Percentiles rank a stretch among this genome's conserved stretches.
These are phyloP conservation scores for Phytophthora quininea DNA, from an alignment of 352 stramenopile genomes.

Conservation along the genomic window DNA sequence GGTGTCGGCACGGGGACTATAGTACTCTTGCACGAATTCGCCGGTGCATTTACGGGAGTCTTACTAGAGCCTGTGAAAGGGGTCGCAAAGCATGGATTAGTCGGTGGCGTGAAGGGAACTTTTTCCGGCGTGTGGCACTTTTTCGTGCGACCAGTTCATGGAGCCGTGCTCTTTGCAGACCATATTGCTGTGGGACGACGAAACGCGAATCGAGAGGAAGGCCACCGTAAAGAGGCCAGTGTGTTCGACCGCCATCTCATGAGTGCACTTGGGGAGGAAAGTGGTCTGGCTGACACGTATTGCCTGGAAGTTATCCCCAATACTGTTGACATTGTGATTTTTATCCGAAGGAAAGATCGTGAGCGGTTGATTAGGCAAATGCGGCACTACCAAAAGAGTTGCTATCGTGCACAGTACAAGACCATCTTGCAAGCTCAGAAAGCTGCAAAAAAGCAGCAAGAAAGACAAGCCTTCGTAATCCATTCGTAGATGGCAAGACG, in stretches of 20 bases:
- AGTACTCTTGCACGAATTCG: slow-evolving; percentile 41
- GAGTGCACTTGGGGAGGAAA: slow-evolving; percentile 27
- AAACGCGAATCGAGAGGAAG: slow-evolving; percentile 45
- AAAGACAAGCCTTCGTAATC: slow-evolving; percentile 11
- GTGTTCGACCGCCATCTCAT: slow-evolving; percentile 36
- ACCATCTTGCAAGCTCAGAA: slow-evolving; percentile 22
- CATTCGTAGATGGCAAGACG: background rate
- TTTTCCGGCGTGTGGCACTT: slow-evolving; percentile 32
- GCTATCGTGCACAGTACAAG: slow-evolving; percentile 23
- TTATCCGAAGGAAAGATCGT: slow-evolving; percentile 21
- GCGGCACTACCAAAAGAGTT: slow-evolving; percentile 3
- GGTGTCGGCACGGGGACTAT: slow-evolving; percentile 22
- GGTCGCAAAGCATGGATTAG: slow-evolving; percentile 20
- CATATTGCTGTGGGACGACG: slow-evolving; percentile 41
- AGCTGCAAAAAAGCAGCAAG: slow-evolving; percentile 11
- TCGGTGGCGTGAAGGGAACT: slow-evolving; percentile 25
- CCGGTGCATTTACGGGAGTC: slow-evolving; percentile 48
- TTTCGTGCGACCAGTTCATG: slow-evolving; percentile 41
- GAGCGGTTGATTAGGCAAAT: slow-evolving; percentile 28
- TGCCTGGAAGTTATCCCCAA: slow-evolving; percentile 24
- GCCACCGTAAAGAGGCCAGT: slow-evolving; percentile 35
- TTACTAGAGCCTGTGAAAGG: slow-evolving; percentile 39
- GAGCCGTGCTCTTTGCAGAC: slow-evolving; percentile 40
- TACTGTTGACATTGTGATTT: slow-evolving; percentile 33
- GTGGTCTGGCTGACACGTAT: slow-evolving; percentile 26